These are phyloP conservation scores for Taphrina betulina DNA, from an alignment of 1,139 yeast genomes.

Conservation along the genomic window DNA sequence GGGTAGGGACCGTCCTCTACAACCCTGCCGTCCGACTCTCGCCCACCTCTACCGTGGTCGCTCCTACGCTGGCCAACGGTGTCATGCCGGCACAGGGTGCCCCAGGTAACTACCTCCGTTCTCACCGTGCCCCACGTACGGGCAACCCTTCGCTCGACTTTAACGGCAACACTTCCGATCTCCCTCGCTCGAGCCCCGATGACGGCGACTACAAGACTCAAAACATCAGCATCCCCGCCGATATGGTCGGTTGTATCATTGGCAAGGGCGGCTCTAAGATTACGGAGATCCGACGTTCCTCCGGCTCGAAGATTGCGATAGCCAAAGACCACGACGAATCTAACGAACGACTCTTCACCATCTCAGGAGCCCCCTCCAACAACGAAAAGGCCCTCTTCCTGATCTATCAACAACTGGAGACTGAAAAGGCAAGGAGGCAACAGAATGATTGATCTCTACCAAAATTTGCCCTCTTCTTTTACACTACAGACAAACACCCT, in stretches of 20 bases:
- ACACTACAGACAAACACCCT: not conserved
- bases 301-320: conserved; percentile 79
- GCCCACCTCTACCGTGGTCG: conserved; percentile 32
- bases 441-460: not conserved
- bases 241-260: conserved; percentile 85
- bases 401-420: conserved; percentile 71
- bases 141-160: conserved; percentile 16
- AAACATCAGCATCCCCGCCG: conserved; percentile 66
- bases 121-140: conserved; percentile 23
- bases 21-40: conserved; percentile 48
- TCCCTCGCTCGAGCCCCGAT: not conserved
- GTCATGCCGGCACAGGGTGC: conserved; percentile 22
- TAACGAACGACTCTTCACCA: conserved; percentile 68
- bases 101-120: conserved; percentile 31
- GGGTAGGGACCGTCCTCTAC: conserved; percentile 65
- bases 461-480: not conserved
- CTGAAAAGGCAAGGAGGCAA: conserved; percentile 48
- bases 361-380: conserved; percentile 63
- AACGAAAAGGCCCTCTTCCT: conserved; percentile 69
- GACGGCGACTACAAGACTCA: conserved; percentile 41
- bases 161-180: not conserved
- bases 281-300: conserved; percentile 76
- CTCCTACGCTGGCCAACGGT: conserved; percentile 26
- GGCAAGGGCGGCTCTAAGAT: conserved; percentile 86
- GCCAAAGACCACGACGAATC: conserved; percentile 66